Conservation (phyloP, 1,139 yeast species). For the Sugiyamaella castrensis region DNA sequence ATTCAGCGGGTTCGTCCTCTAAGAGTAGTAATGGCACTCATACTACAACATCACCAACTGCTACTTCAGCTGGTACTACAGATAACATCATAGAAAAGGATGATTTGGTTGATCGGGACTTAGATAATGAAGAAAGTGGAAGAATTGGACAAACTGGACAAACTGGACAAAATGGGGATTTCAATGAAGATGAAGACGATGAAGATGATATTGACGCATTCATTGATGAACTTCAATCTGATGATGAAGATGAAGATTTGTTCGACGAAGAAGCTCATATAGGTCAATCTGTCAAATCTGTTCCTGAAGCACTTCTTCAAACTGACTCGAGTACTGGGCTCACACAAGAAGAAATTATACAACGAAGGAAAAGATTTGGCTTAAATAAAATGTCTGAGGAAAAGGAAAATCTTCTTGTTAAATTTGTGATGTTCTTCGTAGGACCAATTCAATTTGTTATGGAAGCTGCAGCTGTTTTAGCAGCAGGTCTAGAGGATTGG, state of each 20-base stretch:
- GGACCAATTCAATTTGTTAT: constrained; percentile 99
- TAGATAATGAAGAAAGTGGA: constrained; percentile 1
- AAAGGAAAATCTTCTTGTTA: constrained; percentile 74
- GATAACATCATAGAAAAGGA: no score
- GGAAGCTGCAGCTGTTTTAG: constrained; percentile 96
- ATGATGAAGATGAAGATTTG: constrained; percentile 57
- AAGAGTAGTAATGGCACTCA: no score
- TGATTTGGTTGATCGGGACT: no score
- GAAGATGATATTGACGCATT: constrained; percentile 88
- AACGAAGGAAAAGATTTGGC: constrained; percentile 93
- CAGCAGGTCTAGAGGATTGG: constrained; percentile 99
- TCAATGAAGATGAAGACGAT: constrained; percentile 11
- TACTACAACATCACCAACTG: no score
- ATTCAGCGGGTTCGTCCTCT: no score
- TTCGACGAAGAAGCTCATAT: constrained; percentile 49
- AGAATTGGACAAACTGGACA: neutral
- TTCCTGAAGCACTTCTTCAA: constrained; percentile 85
- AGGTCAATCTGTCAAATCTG: constrained; percentile 53
- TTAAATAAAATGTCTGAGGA: constrained; percentile 94
- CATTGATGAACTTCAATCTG: constrained; percentile 84
- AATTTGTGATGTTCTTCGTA: constrained; percentile 88
- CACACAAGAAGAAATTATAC: constrained; percentile 72
- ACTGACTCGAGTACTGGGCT: constrained; percentile 85
- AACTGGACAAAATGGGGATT: neutral
- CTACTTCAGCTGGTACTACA: no score